Evolutionary conservation across 495 filamentous ascomycete species (phyloP), one percentile per base, ranked within the genome.

Genomic region (Annulohypoxylon stygium): DNA sequence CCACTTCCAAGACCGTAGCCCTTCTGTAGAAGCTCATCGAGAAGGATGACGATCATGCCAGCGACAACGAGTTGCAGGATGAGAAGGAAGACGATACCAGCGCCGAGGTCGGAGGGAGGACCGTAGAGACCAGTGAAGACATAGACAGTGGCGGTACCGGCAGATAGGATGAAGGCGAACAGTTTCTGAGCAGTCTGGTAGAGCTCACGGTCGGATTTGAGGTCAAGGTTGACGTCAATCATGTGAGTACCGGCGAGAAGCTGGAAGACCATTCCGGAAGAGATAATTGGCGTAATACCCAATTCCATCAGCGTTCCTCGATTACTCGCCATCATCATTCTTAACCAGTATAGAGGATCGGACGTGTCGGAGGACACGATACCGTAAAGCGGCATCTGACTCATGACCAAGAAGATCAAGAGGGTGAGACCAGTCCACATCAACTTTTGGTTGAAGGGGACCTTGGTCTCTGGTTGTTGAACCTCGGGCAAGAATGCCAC

Each of bases 171-270:
- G 77, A 99, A 95, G 71, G 96, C 97, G 81, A 99, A 98, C 66
- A 99, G 92, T 87, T 99, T 99, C 88, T 99, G 97, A 65, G 97
- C 97, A 54, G 96, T 98, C 86, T 99, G 97, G 89, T 98, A 98
- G 65, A 98, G 90, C 85, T 99, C 97, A 85, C 97, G 95, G 83
- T 99, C 97, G 81, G 94, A 94, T 87, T 99, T 98, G 81, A 99
- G 91, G 87, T 99, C 96, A 64, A 97, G 92, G 88, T 98, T 97
- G 86, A 98, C 95, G 84, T 99, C 97, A 84, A 99, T 98, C 84
- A 98, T 90, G 87, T 99, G 97, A 85, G 97, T 99, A 83, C 97
- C 97, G 78, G 95, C 95, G 69, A 98, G 93, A 78, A 98, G 94
- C 89, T 99, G 96, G 89, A 99, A 99, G 76, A 99, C 93, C 97